These are phyloP conservation scores for Pseudisothecium myosuroides DNA, from an alignment of 225 moss, liverwort and hornwort species.

Conservation along the genomic window DNA sequence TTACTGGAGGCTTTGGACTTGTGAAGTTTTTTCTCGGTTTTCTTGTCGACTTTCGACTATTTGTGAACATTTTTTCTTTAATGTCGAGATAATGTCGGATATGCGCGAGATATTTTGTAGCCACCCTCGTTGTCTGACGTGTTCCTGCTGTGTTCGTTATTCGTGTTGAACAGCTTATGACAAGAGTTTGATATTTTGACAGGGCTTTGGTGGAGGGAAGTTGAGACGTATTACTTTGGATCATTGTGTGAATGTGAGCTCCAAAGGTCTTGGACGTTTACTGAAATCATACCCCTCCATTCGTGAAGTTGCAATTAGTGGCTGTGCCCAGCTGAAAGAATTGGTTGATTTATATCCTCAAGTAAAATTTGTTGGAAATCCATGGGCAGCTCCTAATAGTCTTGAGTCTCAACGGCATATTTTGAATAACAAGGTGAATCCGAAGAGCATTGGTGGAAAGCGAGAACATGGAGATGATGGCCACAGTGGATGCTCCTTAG, in stretches of 20 bases:
- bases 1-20: background rate
- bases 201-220: conserved; percentile 76
- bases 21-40: background rate
- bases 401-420: conserved; percentile 24
- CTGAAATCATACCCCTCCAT: conserved; percentile 69
- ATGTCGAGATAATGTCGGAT: background rate
- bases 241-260: conserved; percentile 61
- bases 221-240: conserved; percentile 53
- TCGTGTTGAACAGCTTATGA: background rate
- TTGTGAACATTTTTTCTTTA: background rate
- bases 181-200: conserved; percentile 5
- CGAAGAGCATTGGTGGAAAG: conserved; percentile 33
- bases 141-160: background rate
- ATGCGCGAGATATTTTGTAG: background rate
- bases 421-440: conserved; percentile 33
- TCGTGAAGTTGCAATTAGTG: conserved; percentile 56
- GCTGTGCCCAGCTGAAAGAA: conserved; percentile 45
- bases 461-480: conserved; percentile 51
- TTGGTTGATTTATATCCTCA: conserved; percentile 48
- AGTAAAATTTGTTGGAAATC: conserved; percentile 63
- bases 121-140: background rate
- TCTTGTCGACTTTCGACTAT: background rate
- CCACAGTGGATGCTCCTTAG: conserved; percentile 52
- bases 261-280: conserved; percentile 53
- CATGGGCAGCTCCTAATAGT: conserved; percentile 21